Percentiles rank a stretch among this genome's conserved stretches.
Conservation (phyloP, 352 stramenopile species). For the Globisporangium canariense region DNA sequence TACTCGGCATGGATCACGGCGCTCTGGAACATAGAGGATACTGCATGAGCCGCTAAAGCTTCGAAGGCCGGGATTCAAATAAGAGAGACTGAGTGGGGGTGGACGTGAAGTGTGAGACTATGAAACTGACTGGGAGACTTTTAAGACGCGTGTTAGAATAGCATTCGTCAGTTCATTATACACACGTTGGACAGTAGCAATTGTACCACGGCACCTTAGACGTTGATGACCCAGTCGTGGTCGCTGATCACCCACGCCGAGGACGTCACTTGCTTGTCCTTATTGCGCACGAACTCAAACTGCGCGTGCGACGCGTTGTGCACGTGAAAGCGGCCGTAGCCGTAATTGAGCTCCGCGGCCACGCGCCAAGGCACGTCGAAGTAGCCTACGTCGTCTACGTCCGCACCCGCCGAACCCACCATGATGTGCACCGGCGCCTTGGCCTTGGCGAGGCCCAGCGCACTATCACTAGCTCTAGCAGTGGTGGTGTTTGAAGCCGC, state of each 20-base stretch:
- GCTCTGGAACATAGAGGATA: slow-evolving; percentile 52
- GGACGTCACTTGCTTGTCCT: slow-evolving; percentile 9
- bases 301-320: slow-evolving; percentile 47
- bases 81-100: not conserved
- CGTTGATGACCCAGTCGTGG: slow-evolving; percentile 31
- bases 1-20: slow-evolving; percentile 66
- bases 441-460: slow-evolving; percentile 26
- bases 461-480: no score
- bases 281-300: slow-evolving; percentile 49
- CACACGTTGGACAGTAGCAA: not conserved
- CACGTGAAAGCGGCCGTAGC: slow-evolving; percentile 51
- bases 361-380: slow-evolving; percentile 21
- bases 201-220: not conserved
- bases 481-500: not conserved
- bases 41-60: not conserved
- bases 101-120: not conserved
- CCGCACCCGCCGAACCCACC: slow-evolving; percentile 41
- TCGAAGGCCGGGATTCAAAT: not conserved
- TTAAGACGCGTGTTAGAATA: not conserved
- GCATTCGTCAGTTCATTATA: not conserved
- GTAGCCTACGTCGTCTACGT: slow-evolving; percentile 34
- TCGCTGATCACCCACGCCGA: slow-evolving; percentile 34
- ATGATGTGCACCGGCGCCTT: slow-evolving; percentile 45
- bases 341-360: slow-evolving; percentile 15
- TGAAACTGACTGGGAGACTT: not conserved